Evolutionary conservation across 306 rosid species (phyloP).

Genomic region (Mimosa pudica): DNA sequence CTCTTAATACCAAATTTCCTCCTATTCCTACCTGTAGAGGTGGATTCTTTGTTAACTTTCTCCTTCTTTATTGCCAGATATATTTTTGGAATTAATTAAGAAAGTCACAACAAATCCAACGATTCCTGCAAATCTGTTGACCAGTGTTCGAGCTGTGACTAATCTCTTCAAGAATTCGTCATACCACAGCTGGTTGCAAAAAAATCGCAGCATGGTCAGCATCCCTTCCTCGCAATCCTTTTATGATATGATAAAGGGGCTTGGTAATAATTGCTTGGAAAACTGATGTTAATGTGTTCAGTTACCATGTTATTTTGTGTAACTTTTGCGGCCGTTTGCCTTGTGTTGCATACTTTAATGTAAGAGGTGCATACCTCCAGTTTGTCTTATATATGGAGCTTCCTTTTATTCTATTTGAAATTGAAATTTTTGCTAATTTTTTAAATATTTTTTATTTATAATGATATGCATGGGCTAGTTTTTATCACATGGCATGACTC

Average conservation of each 20-base stretch:
- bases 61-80: conserved; percentile 50
- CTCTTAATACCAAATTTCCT: conserved; percentile 21
- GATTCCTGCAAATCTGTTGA: conserved; percentile 80
- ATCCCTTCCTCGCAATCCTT: conserved; percentile 31
- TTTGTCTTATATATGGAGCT: conserved; percentile 22
- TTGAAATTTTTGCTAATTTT: conserved; percentile 8
- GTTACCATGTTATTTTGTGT: neutral
- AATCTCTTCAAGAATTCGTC: conserved; percentile 78
- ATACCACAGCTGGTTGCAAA: conserved; percentile 70
- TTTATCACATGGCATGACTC: conserved; percentile 11
- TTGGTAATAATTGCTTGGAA: conserved; percentile 25
- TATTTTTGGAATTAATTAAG: conserved; percentile 57
- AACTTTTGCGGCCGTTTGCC: neutral
- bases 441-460: no score
- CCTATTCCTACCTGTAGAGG: conserved; percentile 13
- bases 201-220: conserved; percentile 77
- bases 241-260: conserved; percentile 9
- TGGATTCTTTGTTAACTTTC: conserved; percentile 32
- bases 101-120: conserved; percentile 57
- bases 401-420: conserved; percentile 23
- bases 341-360: neutral
- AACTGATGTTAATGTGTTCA: conserved; percentile 8
- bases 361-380: neutral
- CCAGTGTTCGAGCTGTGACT: conserved; percentile 73
- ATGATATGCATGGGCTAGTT: neutral